Percentiles rank a stretch among this genome's conserved stretches.
Evolutionary conservation across 805 yeast species (phyloP).

Genomic region (Kluyveromyces starmeri): DNA sequence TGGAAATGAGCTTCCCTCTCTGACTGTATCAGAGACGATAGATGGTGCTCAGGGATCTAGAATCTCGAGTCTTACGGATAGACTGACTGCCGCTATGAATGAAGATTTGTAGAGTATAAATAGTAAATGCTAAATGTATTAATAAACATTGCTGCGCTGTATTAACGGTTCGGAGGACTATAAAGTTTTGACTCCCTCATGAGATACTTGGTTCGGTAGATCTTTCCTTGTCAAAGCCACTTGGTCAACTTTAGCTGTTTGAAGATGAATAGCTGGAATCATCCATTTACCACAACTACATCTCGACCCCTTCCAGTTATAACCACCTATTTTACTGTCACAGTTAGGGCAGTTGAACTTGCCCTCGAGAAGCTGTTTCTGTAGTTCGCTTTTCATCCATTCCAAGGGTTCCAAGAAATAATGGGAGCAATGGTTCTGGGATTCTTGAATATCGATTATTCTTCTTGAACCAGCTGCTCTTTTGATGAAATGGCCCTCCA

Average conservation of each 20-base stretch:
- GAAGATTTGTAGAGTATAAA: slow-evolving; percentile 1
- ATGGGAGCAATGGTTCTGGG: slow-evolving; percentile 65
- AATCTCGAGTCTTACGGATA: slow-evolving; percentile 2
- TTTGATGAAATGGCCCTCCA: slow-evolving; percentile 57
- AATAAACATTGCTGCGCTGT: no score
- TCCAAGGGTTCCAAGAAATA: slow-evolving; percentile 77
- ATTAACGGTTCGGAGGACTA: no score
- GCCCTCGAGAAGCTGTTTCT: slow-evolving; percentile 74
- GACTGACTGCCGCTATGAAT: slow-evolving; percentile 2
- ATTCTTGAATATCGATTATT: slow-evolving; percentile 48
- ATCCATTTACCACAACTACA: slow-evolving; percentile 97
- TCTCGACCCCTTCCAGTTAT: slow-evolving; percentile 88
- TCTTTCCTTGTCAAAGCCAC: slow-evolving; percentile 23
- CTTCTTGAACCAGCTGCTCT: slow-evolving; percentile 54
- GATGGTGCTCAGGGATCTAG: slow-evolving; percentile 2
- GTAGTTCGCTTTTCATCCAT: slow-evolving; percentile 86
- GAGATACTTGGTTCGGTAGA: slow-evolving; percentile 21
- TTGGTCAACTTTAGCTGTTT: slow-evolving; percentile 72
- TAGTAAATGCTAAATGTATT: no score
- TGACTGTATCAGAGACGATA: slow-evolving; percentile 3
- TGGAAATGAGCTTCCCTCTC: slow-evolving; percentile 1
- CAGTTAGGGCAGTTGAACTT: slow-evolving; percentile 82
- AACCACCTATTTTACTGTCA: slow-evolving; percentile 77
- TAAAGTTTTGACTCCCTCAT: no score
- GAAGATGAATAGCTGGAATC: slow-evolving; percentile 81